These are phyloP conservation scores for Diplodia corticola DNA, from an alignment of 2,329 filamentous ascomycete genomes.

Conservation along the genomic window DNA sequence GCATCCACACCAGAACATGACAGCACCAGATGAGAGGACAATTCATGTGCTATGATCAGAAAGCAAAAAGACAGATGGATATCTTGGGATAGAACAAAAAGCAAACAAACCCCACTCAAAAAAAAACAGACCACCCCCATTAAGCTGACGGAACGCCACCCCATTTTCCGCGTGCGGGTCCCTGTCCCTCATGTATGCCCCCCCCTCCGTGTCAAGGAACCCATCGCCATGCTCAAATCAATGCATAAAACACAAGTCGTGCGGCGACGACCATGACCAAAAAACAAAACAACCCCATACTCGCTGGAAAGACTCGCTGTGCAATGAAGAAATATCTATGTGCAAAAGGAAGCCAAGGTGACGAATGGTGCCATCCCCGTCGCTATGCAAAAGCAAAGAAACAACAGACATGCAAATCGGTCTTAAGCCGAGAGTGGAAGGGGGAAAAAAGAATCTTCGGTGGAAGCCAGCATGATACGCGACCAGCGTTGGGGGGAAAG, in stretches of 20 bases:
- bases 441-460: neutral
- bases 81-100: neutral
- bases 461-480: neutral
- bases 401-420: neutral
- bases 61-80: neutral
- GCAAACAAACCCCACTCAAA: neutral
- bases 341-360: neutral
- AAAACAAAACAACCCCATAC: neutral
- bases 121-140: neutral
- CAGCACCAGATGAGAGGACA: neutral
- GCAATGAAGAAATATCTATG: neutral
- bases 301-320: neutral
- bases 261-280: neutral
- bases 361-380: neutral
- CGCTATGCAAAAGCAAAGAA: neutral
- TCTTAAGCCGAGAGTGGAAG: neutral
- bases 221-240: slow-evolving; percentile 1
- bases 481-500: neutral
- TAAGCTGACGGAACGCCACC: neutral
- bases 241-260: neutral
- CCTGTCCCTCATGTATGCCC: neutral
- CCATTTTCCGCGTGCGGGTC: neutral
- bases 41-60: neutral
- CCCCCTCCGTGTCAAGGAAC: neutral
- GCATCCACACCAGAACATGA: neutral